Conservation (phyloP, 1,284 basidiomycete genomes). For the Butyriboletus appendiculatus region DNA sequence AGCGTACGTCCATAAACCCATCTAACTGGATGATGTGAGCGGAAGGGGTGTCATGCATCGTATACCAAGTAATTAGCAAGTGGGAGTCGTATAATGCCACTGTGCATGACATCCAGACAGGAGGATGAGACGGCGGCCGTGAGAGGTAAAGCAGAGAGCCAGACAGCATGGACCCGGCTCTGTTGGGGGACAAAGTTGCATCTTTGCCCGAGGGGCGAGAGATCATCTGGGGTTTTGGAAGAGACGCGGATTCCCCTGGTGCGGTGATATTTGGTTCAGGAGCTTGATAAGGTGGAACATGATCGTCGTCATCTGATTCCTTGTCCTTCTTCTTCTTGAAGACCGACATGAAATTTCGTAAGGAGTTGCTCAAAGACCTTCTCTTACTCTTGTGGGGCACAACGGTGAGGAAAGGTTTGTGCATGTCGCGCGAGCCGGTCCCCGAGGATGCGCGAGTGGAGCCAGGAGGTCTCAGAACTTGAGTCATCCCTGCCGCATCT, state of each 20-base stretch:
- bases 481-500: constrained; percentile 7
- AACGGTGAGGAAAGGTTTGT: constrained; percentile 16
- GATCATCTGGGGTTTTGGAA: constrained; percentile 5
- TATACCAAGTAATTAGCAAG: constrained; percentile 50
- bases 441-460: constrained; percentile 16
- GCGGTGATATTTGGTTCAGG: constrained; percentile 5
- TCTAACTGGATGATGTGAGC: constrained; percentile 50
- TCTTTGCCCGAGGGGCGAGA: constrained; percentile 2
- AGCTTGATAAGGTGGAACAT: constrained; percentile 1
- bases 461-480: constrained; percentile 5
- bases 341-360: constrained; percentile 63
- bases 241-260: not conserved
- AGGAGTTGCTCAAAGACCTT: constrained; percentile 61
- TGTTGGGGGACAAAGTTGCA: not conserved
- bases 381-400: constrained; percentile 39
- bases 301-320: constrained; percentile 33
- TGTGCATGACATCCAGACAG: constrained; percentile 56
- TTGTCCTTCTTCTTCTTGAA: constrained; percentile 56
- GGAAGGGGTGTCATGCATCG: constrained; percentile 44
- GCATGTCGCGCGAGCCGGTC: constrained; percentile 6
- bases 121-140: constrained; percentile 34
- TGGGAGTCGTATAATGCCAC: constrained; percentile 48
- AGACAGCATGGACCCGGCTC: constrained; percentile 26
- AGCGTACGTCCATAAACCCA: constrained; percentile 62
- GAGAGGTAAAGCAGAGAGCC: constrained; percentile 55